Evolutionary conservation across 2,329 filamentous ascomycete genomes (phyloP).

Genomic region (Alternaria incomplexa): DNA sequence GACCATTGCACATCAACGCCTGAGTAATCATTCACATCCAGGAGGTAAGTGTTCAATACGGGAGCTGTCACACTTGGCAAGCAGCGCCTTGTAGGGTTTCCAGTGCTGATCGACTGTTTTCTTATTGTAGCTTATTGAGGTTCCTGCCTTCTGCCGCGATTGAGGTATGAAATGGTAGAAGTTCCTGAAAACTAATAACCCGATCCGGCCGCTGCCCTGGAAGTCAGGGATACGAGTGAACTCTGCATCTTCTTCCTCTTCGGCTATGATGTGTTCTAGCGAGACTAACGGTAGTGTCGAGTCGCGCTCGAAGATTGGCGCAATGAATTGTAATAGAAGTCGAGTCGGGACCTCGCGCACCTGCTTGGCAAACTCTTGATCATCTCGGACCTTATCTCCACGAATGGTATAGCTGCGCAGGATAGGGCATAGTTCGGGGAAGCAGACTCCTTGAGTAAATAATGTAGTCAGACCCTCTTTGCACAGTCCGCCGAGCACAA

Average conservation of each 20-base stretch:
- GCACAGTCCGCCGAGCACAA: background rate
- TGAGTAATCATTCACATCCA: background rate
- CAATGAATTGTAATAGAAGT: background rate
- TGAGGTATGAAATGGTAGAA: background rate
- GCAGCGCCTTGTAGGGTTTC: background rate
- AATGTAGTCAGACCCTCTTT: background rate
- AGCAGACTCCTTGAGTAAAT: background rate
- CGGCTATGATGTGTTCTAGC: background rate
- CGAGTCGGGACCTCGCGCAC: background rate
- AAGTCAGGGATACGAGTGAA: background rate
- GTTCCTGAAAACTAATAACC: background rate
- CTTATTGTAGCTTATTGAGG: background rate
- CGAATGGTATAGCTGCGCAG: background rate
- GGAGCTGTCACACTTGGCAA: background rate
- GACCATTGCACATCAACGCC: background rate
- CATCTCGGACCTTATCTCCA: background rate
- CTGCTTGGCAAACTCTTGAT: background rate
- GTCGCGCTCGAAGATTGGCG: background rate
- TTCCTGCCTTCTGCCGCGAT: background rate
- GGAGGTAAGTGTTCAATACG: background rate
- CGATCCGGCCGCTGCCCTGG: background rate
- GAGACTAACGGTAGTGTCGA: background rate
- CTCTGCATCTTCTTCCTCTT: background rate
- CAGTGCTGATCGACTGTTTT: background rate
- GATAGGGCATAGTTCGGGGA: background rate